Percentiles rank a stretch among this genome's conserved stretches.
phyloP scores from a whole-genome alignment of 129 eudicot species.

The Heracleum sosnowskyi region DNA sequence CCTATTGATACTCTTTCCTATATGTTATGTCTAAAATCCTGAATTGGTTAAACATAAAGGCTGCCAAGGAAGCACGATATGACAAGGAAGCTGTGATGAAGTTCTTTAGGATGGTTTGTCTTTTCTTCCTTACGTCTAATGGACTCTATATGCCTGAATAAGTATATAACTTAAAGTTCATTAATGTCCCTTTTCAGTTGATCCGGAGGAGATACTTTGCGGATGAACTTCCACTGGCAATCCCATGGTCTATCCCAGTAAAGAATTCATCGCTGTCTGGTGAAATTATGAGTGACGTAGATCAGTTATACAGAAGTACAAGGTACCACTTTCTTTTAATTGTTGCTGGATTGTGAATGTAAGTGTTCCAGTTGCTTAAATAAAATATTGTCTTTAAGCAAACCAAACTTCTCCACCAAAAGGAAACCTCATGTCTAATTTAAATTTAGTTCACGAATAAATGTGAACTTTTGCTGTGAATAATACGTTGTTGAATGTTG shows the following conservation, averaged over 20 bases:
- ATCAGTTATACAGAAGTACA: constrained; percentile 40
- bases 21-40: background rate
- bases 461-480: background rate
- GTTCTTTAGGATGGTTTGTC: constrained; percentile 67
- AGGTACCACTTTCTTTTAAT: constrained; percentile 33
- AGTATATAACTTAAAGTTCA: constrained; percentile 8
- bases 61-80: constrained; percentile 90
- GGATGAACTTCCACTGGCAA: constrained; percentile 61
- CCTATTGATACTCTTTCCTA: background rate
- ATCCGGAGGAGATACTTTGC: constrained; percentile 94
- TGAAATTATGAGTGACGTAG: constrained; percentile 58
- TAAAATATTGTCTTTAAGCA: background rate
- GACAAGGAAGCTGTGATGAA: constrained; percentile 94
- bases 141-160: background rate
- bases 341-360: background rate
- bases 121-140: background rate
- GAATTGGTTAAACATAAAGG: constrained; percentile 29
- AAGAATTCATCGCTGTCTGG: constrained; percentile 37
- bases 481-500: background rate
- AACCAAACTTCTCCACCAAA: background rate
- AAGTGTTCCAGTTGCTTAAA: background rate
- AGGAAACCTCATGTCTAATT: background rate
- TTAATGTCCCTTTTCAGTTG: constrained; percentile 43
- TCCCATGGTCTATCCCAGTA: constrained; percentile 64
- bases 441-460: background rate